Percentiles rank a stretch among this genome's conserved stretches.
Conservation (phyloP, 2,329 filamentous ascomycete genomes). For the Xylariales sp. region DNA sequence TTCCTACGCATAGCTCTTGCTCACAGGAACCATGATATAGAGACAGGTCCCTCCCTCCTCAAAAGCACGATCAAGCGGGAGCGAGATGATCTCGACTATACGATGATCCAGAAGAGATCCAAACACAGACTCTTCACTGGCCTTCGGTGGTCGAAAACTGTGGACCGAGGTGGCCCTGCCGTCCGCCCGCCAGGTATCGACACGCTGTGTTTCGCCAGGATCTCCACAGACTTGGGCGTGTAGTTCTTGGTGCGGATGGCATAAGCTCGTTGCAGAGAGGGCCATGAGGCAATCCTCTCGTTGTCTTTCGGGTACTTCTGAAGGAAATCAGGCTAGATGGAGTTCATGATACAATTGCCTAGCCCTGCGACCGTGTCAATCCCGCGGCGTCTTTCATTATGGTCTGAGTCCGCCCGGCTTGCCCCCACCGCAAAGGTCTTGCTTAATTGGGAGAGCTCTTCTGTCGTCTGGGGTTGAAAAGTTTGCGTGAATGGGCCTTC, state of each 20-base stretch:
- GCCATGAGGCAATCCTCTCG: conserved; percentile 18
- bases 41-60: too few species aligned
- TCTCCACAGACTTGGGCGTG: conserved; percentile 20
- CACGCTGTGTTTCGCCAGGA: conserved; percentile 20
- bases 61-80: too few species aligned
- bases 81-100: conserved; percentile 32
- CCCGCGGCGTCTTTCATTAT: conserved; percentile 24
- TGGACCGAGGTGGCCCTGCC: conserved; percentile 26
- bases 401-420: conserved; percentile 29
- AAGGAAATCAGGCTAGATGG: conserved; percentile 19
- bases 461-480: conserved; percentile 24
- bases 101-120: conserved; percentile 26
- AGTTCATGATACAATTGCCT: conserved; percentile 22
- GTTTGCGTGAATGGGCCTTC: conserved; percentile 10
- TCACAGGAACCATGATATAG: too few species aligned
- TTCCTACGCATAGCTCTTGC: too few species aligned
- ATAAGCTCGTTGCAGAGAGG: conserved; percentile 16
- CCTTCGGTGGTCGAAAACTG: conserved; percentile 20
- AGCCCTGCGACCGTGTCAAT: conserved; percentile 23
- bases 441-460: too few species aligned
- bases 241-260: conserved; percentile 19
- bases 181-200: conserved; percentile 18
- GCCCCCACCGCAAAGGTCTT: too few species aligned
- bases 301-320: conserved; percentile 16
- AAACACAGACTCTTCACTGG: conserved; percentile 23